phyloP scores from a whole-genome alignment of 768 basidiomycete species.

The Trametes maxima region DNA sequence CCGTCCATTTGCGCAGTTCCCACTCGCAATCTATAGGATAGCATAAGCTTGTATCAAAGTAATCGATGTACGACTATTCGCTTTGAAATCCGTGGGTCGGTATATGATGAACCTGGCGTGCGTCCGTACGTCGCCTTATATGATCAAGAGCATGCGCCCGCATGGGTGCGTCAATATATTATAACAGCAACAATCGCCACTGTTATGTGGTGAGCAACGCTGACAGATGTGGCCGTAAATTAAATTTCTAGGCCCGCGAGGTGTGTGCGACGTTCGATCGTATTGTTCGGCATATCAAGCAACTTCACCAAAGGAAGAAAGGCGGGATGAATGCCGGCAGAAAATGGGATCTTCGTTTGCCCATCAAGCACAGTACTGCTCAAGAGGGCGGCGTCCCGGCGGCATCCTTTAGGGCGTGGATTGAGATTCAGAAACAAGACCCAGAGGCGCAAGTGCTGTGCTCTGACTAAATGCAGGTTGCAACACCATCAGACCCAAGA shows the following conservation, averaged over 20 bases:
- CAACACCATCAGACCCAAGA: not conserved
- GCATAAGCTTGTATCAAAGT: constrained; percentile 11
- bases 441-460: too few relatives aligned
- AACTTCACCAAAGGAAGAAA: not conserved
- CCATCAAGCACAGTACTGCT: too few relatives aligned
- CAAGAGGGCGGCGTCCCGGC: too few relatives aligned
- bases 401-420: too few relatives aligned
- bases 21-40: constrained; percentile 6
- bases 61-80: constrained; percentile 14
- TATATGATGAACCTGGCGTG: not conserved
- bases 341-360: not conserved
- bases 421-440: too few relatives aligned
- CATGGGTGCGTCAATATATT: not conserved
- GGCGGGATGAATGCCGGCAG: not conserved
- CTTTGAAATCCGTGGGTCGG: not conserved
- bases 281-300: constrained; percentile 1
- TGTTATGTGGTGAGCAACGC: too few relatives aligned
- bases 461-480: too few relatives aligned
- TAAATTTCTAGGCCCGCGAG: not conserved
- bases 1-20: not conserved
- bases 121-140: not conserved
- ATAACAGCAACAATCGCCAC: too few relatives aligned
- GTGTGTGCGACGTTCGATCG: not conserved
- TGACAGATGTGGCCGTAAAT: not conserved
- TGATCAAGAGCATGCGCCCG: not conserved